phyloP scores from a whole-genome alignment of 2,329 filamentous ascomycete genomes.

The Exophiala viscosa region DNA sequence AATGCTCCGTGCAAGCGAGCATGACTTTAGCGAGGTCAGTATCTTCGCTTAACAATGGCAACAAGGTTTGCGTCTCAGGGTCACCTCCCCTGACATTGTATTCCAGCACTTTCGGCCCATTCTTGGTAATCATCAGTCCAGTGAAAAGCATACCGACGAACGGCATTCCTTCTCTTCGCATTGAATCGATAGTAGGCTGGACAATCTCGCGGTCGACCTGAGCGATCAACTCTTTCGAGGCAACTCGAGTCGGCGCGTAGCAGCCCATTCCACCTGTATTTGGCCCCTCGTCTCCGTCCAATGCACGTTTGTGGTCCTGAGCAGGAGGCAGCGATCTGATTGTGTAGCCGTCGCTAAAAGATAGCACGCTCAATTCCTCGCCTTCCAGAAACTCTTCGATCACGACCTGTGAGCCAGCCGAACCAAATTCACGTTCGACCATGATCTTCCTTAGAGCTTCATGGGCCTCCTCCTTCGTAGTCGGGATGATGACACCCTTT shows the following conservation, averaged over 20 bases:
- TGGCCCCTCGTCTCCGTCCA: constrained; percentile 82
- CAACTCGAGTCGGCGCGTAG: constrained; percentile 84
- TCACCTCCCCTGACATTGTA: constrained; percentile 94
- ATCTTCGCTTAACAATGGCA: constrained; percentile 67
- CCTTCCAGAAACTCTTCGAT: constrained; percentile 92
- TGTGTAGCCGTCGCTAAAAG: constrained; percentile 84
- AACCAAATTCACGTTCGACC: constrained; percentile 79
- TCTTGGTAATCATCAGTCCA: constrained; percentile 85
- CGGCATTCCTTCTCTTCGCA: constrained; percentile 70
- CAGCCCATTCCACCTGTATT: constrained; percentile 99
- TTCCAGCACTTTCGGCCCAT: constrained; percentile 78
- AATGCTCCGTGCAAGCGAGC: constrained; percentile 75
- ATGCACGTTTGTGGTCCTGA: constrained; percentile 94
- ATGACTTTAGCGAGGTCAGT: constrained; percentile 86
- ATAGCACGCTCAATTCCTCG: constrained; percentile 86
- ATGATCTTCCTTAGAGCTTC: constrained; percentile 83
- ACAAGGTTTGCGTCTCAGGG: constrained; percentile 82
- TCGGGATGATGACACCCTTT: constrained; percentile 90
- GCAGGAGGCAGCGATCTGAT: constrained; percentile 82
- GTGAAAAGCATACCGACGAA: constrained; percentile 78
- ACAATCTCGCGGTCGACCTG: constrained; percentile 76
- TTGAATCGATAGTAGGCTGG: constrained; percentile 84
- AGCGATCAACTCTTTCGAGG: constrained; percentile 69
- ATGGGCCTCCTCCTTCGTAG: constrained; percentile 76
- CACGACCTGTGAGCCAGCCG: constrained; percentile 84